Conservation (phyloP, 441 rosid species). For the Metrosideros polymorpha region DNA sequence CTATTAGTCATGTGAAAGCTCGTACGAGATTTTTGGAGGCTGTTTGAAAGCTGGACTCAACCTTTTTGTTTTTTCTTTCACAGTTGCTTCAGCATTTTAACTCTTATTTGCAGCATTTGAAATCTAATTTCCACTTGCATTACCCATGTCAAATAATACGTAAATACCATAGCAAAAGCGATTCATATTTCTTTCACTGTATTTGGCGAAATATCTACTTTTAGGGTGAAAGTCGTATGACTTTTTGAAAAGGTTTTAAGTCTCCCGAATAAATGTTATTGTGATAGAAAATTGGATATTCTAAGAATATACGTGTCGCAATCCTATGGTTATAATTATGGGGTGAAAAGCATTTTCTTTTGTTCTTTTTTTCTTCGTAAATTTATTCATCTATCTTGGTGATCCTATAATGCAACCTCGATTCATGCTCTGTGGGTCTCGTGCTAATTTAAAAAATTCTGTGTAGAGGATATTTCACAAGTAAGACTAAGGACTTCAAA, state of each 20-base stretch:
- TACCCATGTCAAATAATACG: background rate
- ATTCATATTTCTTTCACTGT: background rate
- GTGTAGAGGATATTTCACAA: background rate
- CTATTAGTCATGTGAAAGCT: background rate
- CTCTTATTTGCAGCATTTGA: background rate
- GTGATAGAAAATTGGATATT: background rate
- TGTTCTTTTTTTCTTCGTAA: too few relatives aligned
- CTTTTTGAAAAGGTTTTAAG: background rate
- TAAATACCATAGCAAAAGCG: accelerated
- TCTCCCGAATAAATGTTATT: background rate
- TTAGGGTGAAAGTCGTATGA: background rate
- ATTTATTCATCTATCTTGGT: too few relatives aligned
- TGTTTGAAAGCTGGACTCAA: too few relatives aligned
- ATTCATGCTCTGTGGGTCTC: background rate
- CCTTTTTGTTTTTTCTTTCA: background rate
- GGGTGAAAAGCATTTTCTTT: too few relatives aligned
- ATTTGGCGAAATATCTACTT: background rate
- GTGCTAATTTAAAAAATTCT: background rate
- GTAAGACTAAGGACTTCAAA: background rate
- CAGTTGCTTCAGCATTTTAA: background rate
- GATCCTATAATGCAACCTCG: background rate
- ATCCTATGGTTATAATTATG: too few relatives aligned
- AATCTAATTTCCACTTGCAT: background rate
- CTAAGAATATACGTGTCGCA: too few relatives aligned
- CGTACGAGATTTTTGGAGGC: background rate